phyloP scores from a whole-genome alignment of 768 basidiomycete genomes.

The Paxillus ammoniavirescens region DNA sequence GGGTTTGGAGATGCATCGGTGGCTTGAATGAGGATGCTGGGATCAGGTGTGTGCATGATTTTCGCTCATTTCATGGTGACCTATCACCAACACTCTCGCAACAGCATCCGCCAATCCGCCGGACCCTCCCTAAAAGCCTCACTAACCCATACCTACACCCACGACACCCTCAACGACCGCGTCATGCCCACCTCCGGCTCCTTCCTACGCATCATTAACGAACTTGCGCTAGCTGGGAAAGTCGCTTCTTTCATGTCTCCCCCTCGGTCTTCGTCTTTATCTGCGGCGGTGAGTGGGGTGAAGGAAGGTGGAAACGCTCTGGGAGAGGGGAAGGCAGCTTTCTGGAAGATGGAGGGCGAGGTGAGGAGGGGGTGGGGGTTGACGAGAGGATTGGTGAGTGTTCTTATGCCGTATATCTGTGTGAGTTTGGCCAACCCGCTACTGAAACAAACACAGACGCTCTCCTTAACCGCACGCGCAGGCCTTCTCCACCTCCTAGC shows the following conservation, averaged over 20 bases:
- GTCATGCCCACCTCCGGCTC: conserved; percentile 27
- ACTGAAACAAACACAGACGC: conserved; percentile 45
- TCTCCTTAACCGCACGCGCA: conserved; percentile 70
- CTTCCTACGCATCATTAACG: conserved; percentile 19
- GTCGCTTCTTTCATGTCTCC: conserved; percentile 16
- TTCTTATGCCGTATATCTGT: not conserved
- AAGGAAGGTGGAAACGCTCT: not conserved
- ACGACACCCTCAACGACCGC: conserved; percentile 44
- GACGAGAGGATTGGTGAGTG: conserved; percentile 22
- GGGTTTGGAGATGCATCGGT: conserved; percentile 72
- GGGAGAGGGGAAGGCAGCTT: conserved; percentile 24
- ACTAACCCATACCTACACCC: conserved; percentile 70
- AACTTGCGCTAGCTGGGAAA: conserved; percentile 20
- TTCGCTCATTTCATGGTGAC: not conserved
- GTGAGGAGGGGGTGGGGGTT: conserved; percentile 24
- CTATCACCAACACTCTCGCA: not conserved
- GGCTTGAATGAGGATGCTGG: conserved; percentile 74
- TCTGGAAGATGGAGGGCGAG: conserved; percentile 25
- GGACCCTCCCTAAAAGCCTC: conserved; percentile 82
- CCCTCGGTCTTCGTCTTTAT: not conserved
- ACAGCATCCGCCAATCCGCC: conserved; percentile 81
- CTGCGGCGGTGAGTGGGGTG: not conserved
- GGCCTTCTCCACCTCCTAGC: conserved; percentile 71
- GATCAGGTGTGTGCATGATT: conserved; percentile 54
- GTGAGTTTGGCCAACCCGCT: not conserved